Evolutionary conservation across 2,329 filamentous ascomycete genomes (phyloP).

Genomic region (Chaetomiaceae sp.): DNA sequence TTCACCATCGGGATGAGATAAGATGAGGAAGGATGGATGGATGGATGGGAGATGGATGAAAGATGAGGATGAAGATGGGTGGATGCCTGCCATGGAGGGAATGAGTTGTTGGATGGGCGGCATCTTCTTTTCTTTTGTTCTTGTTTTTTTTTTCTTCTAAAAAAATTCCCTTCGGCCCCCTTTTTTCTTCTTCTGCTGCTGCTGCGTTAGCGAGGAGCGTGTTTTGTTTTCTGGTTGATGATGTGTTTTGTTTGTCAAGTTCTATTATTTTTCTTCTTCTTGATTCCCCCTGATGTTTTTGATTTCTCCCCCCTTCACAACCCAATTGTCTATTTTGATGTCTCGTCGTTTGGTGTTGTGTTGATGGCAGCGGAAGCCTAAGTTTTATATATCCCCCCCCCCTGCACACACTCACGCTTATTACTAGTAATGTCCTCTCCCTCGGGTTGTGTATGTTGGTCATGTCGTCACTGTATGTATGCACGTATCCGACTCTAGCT

Average conservation of each 20-base stretch:
- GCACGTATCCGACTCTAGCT: neutral
- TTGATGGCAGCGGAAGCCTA: too few species aligned
- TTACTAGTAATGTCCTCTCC: constrained; percentile 4
- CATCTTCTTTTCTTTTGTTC: neutral
- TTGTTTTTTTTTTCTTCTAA: too few species aligned
- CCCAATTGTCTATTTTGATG: too few species aligned
- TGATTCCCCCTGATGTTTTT: constrained; percentile 4
- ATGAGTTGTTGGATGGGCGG: too few species aligned
- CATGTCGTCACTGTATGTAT: constrained; percentile 14
- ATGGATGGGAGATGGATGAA: neutral
- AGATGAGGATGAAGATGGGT: neutral
- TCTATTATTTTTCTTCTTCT: constrained; percentile 1
- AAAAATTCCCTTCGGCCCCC: too few species aligned
- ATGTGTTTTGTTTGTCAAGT: neutral
- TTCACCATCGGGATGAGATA: neutral
- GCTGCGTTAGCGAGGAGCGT: neutral
- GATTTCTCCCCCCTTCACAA: too few species aligned
- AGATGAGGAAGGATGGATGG: neutral
- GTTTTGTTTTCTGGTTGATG: neutral
- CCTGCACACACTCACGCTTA: neutral
- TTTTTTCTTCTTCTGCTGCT: constrained; percentile 1
- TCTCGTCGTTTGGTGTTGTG: neutral
- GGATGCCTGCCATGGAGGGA: too few species aligned
- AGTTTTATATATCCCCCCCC: constrained; percentile 2
- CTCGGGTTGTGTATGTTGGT: constrained; percentile 5